Evolutionary conservation across 345 rosid genomes (phyloP), one percentile per base, ranked within the genome.

Genomic region (Populus deltoides): DNA sequence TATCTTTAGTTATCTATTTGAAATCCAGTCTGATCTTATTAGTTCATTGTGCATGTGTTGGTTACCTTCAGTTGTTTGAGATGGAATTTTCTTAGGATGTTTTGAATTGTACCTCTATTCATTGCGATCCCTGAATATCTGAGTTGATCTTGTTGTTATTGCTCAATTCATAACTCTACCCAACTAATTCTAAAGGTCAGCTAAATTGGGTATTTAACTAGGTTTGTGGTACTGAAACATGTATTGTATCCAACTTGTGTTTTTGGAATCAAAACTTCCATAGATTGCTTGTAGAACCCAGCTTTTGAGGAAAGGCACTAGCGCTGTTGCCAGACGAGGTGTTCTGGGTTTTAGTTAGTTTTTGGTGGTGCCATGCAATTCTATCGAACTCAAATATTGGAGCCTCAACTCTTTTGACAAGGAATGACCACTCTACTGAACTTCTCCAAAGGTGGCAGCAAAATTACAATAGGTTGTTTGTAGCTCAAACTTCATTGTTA

Each of bases 41-140:
- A 47, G 77, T 70, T 73, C 57, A 53, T 70, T 81, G 39, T 75
- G 82, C 81, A 62, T 80, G 45, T 70, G 78, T 27, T 71, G 47
- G 65, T 78, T 65, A 38, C n/a, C 43, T 25, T 68, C 75, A 39
- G 74, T 61, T 68, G 4, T 55, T 45, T 55, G 75, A 75, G 68
- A 62, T 79, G 78, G 16, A 63, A 69, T 62, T 57, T 75, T 80
- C 53, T 38, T 69, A 25, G 57, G 75, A 68, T 47, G 4, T 74
- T 39, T 57, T 47, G 68, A 22, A 12, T 35, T 51, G 4, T 66
- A 68, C 31, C 76, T 29, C 41, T 29, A 8, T 63, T 74, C 69
- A 27, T 74, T 35, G 12, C 68, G 38, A 70, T 70, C 41, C 66
- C 35, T 29, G 17, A 25, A 71, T 62, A 24, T 59, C 17, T 29